Base-by-base conservation (phyloP, 148 eudicot species). In the Nyssa sinensis region DNA sequence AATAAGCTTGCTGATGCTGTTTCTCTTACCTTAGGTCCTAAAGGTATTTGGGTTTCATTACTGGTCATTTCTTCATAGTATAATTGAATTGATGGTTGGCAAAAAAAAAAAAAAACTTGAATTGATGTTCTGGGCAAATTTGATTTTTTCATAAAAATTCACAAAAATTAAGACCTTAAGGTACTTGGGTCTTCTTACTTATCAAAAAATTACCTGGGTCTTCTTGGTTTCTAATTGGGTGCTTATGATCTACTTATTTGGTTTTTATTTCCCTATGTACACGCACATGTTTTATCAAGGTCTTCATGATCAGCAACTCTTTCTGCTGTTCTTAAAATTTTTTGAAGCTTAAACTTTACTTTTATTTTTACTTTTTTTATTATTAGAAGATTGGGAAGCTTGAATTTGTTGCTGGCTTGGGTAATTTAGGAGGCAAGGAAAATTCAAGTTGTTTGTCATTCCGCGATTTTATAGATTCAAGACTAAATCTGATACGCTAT, bases 1-100 rank as follows among this genome's bases (percentile, higher is more conserved):
- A 78, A 92, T 83, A 95, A 92, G 83, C 96, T 94, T 77, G 96
- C 97, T 68, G 96, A 94, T 87, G 94, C 96, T 79, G 99, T 93
- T 84, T 90, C 99, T 67, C 91, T 95, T 33, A 95, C 98, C 34
- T 75, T 95, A 74, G 98, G 98, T 35, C 98, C 98, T 62, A 95
- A 83, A 95, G 98, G 98, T 95, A 62, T 70, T 23, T 44, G 30
- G 30, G n/a, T 65, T 55, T 58, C 30, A 16, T 41, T 72, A 24
- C 34, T 74, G 35, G 33, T 7, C 39, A 33, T 49, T 39, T 53
- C 27, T 62, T 28, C 21, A 3, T 23, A 29, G 30, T 37, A 37
- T 21, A 19, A 1, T 13, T 67, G 59, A 19, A 28, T 30, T 58
- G n/a, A 44, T 41, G 29, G 2, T 61, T 49, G n/a, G n/a, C n/a